Evolutionary conservation across 192 early-diverging fungal species (phyloP), one percentile per base, ranked within the genome.

Genomic region (Backusella luteola): DNA sequence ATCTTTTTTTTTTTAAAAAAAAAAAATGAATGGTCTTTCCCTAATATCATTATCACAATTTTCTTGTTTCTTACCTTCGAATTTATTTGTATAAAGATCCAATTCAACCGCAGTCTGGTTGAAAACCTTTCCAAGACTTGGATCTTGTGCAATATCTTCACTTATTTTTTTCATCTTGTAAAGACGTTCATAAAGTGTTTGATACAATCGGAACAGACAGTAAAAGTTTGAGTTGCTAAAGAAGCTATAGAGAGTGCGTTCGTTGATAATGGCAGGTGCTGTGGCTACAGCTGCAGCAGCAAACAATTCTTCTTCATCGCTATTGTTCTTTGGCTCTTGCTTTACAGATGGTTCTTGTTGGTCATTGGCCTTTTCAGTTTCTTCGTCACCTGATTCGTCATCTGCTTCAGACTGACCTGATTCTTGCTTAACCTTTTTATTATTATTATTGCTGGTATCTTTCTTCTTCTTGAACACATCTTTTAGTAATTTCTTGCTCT

Each of bases 161-260:
- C 41, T 46, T 21, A 38, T 36, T 32, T 6, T 39, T 6, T 63
- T 42, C 41, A 32, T 59, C 7, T 34, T 74, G 2, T 1, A 3
- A 19, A 53, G 38, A 49, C 34, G 76, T 11, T 68, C n/a, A 74
- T 29, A 67, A 53, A 46, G 70, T 78, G 94, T 94, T 84, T 95
- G 93, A 73, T 90, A 95, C 52, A 96, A 87, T 72, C 98, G 84
- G 80, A 99, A 88, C 68, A 99, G 96, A 68, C 92, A 91, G 74
- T 97, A 99, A 71, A 96, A 93, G 34, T 79, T 84, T 71, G 80
- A 91, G 80, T 98, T 96, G 34, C 90, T 90, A 84, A 96, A 99
- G 79, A 98, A 94, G 46, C 91, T 90, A 56, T 80, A 80, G 0
- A 85, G 74, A 4, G 77, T 73, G 5, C 79, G 81, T 63, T 83